A percentile compares a stretch with the other conserved stretches of the same genome.
These are phyloP conservation scores for Laguncularia racemosa DNA, from an alignment of 345 rosid genomes.

Conservation along the genomic window DNA sequence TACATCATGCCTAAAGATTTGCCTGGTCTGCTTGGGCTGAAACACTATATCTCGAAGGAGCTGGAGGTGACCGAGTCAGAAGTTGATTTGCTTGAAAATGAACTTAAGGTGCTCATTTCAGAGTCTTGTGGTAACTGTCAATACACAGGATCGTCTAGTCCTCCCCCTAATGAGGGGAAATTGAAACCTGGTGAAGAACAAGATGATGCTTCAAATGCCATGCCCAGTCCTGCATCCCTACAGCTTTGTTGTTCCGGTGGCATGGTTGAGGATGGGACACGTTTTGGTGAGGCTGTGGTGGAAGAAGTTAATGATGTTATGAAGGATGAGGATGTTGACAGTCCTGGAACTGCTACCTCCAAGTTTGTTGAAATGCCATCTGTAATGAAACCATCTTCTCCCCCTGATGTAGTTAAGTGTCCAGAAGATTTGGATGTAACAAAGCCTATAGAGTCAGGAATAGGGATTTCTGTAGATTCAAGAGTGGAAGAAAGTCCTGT, in stretches of 20 bases:
- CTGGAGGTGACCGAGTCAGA: constrained; percentile 75
- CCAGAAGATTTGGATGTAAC: constrained; percentile 18
- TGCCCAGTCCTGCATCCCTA: constrained; percentile 36
- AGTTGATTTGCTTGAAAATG: constrained; percentile 83
- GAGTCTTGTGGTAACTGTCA: constrained; percentile 25
- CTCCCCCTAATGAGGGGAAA: constrained; percentile 17
- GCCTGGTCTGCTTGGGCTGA: constrained; percentile 59
- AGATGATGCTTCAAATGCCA: constrained; percentile 18
- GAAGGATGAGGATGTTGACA: constrained; percentile 51
- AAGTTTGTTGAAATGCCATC: constrained; percentile 34
- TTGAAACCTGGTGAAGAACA: constrained; percentile 23
- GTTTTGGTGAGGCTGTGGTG: constrained; percentile 27
- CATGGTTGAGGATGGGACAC: constrained; percentile 20
- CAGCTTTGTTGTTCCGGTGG: constrained; percentile 31
- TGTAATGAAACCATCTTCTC: constrained; percentile 16
- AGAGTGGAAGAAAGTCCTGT: constrained; percentile 12
- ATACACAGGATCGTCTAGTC: constrained; percentile 25
- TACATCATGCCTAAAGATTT: constrained; percentile 44
- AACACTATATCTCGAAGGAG: constrained; percentile 54
- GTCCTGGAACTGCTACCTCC: constrained; percentile 67
- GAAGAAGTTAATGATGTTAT: constrained; percentile 27
- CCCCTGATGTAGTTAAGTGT: constrained; percentile 20
- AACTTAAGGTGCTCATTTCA: constrained; percentile 44
- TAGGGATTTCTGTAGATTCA: constrained; percentile 12
- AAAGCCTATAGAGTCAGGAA: constrained; percentile 12